A percentile compares a stretch with the other conserved stretches of the same genome.
Conservation (phyloP, 1,139 yeast species). For the Geotrichum restrictum region DNA sequence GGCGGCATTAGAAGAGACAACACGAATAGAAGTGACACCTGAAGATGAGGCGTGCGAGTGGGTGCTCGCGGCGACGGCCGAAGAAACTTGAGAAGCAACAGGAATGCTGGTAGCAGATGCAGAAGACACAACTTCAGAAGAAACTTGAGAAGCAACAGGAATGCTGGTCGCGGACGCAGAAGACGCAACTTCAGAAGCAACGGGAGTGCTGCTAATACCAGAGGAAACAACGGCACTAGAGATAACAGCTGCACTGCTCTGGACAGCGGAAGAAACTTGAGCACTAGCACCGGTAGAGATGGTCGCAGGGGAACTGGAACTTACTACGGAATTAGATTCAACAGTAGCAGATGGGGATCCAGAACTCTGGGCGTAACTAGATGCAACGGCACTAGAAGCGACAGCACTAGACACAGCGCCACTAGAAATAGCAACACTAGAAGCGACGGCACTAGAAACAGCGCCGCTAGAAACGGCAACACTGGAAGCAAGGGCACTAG, state of each 20-base stretch:
- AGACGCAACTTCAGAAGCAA: neutral
- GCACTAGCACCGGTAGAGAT: neutral
- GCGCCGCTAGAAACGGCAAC: neutral
- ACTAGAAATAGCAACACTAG: neutral
- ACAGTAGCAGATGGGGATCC: neutral
- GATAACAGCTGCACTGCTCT: neutral
- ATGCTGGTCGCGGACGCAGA: neutral
- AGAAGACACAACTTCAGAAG: neutral
- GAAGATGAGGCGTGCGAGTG: no score
- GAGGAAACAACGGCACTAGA: neutral
- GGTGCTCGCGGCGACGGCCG: neutral
- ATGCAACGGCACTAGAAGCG: neutral
- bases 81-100: neutral
- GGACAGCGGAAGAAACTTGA: neutral
- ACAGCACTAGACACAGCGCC: neutral
- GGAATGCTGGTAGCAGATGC: neutral
- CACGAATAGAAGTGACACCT: conserved; percentile 1
- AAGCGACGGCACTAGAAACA: neutral
- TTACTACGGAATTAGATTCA: neutral
- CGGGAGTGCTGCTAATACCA: neutral
- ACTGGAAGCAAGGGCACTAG: conserved; percentile 1
- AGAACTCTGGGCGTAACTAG: no score
- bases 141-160: neutral
- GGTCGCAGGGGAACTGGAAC: conserved; percentile 5
- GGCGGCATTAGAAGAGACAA: conserved; percentile 8